phyloP scores from a whole-genome alignment of 2,329 filamentous ascomycete genomes.

The Calycina herbarum region DNA sequence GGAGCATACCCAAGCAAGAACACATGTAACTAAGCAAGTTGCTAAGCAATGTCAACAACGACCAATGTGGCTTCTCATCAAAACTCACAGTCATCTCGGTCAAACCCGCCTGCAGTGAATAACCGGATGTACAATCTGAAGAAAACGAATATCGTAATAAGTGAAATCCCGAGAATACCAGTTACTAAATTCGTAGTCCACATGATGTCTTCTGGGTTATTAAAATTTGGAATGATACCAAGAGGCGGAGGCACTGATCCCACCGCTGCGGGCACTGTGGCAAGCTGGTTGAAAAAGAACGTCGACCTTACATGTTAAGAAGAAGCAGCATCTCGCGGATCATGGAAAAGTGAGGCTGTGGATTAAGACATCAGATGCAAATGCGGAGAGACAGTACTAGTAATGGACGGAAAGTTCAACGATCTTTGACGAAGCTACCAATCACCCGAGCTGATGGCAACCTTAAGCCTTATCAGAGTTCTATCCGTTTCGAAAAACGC shows the following conservation, averaged over 20 bases:
- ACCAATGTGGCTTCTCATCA: neutral
- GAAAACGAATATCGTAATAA: neutral
- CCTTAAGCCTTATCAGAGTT: neutral
- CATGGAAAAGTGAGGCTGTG: neutral
- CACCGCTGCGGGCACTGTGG: neutral
- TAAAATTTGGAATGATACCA: neutral
- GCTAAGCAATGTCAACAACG: neutral
- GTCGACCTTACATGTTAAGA: neutral
- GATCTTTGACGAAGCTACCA: neutral
- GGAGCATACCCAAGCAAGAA: neutral
- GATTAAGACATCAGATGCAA: neutral
- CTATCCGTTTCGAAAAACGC: neutral
- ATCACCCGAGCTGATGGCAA: neutral
- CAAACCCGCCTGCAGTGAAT: neutral
- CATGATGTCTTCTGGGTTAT: conserved; percentile 3
- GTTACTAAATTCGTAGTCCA: neutral
- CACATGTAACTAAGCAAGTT: neutral
- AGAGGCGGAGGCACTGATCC: neutral
- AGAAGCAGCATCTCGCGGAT: neutral
- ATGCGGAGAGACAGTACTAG: neutral
- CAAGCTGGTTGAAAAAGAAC: neutral
- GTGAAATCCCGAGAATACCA: neutral
- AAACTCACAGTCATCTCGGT: conserved; percentile 2
- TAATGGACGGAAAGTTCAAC: neutral
- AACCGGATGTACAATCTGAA: neutral